Conservation (phyloP, 2,329 filamentous ascomycete species). For the Arthrocladium fulminans region DNA sequence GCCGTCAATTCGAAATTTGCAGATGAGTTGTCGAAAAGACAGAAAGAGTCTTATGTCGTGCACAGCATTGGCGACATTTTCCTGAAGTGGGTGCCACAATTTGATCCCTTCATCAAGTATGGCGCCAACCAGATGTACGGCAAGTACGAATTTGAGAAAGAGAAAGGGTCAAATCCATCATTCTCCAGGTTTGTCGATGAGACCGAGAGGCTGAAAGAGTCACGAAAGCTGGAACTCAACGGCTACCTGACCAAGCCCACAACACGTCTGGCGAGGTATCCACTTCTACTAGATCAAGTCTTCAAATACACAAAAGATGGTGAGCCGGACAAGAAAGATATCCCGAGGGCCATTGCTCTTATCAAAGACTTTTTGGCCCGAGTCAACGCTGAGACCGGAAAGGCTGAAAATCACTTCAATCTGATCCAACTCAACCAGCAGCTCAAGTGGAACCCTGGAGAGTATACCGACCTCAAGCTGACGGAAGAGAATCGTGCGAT, state of each 20-base stretch:
- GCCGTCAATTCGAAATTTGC: constrained; percentile 83
- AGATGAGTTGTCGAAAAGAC: constrained; percentile 75
- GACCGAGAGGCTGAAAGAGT: constrained; percentile 91
- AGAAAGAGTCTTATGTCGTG: constrained; percentile 85
- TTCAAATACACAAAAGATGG: constrained; percentile 84
- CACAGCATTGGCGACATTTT: constrained; percentile 89
- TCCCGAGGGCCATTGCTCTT: constrained; percentile 76
- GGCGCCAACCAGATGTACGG: constrained; percentile 92
- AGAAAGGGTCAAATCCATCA: constrained; percentile 72
- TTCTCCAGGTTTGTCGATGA: constrained; percentile 93
- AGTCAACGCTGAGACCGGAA: constrained; percentile 91
- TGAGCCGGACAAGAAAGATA: constrained; percentile 81
- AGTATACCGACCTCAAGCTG: constrained; percentile 86
- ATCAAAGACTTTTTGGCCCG: constrained; percentile 80
- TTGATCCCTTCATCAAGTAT: constrained; percentile 93
- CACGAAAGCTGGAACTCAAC: constrained; percentile 90
- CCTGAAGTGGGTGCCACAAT: constrained; percentile 79
- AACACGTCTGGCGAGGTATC: constrained; percentile 87
- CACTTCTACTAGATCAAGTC: constrained; percentile 81
- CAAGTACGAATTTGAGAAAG: constrained; percentile 96
- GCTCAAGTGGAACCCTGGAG: constrained; percentile 79
- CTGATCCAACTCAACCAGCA: constrained; percentile 84
- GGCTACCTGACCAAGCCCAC: constrained; percentile 97
- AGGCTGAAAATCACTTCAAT: constrained; percentile 96
- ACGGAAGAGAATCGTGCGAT: constrained; percentile 89